phyloP scores from a whole-genome alignment of 495 filamentous ascomycete species.

The Patellaria atrata region DNA sequence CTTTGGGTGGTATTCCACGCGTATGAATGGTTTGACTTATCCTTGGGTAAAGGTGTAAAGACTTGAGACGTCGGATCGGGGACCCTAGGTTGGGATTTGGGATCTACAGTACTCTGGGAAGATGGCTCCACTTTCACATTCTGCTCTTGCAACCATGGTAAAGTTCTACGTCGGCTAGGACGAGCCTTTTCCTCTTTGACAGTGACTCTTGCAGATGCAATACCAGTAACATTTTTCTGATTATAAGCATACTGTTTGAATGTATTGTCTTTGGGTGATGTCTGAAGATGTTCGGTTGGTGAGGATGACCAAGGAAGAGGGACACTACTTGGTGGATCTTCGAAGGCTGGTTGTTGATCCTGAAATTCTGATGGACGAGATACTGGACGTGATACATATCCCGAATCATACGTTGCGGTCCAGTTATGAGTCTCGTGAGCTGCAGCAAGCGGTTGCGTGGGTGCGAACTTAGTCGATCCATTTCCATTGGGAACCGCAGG shows the following conservation, averaged over 20 bases:
- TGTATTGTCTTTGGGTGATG: conserved; percentile 19
- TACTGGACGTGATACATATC: conserved; percentile 12
- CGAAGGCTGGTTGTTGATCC: conserved; percentile 13
- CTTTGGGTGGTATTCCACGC: conserved; percentile 75
- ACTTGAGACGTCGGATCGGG: too few relatives aligned
- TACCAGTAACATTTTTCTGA: not conserved
- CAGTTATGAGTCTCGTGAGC: not conserved
- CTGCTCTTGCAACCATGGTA: conserved; percentile 39
- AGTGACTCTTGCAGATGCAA: not conserved
- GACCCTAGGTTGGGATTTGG: too few relatives aligned
- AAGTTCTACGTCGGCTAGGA: conserved; percentile 35
- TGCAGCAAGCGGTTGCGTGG: not conserved
- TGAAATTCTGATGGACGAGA: conserved; percentile 26
- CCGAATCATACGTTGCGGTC: conserved; percentile 9
- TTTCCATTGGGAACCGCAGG: conserved; percentile 22
- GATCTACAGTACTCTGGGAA: too few relatives aligned
- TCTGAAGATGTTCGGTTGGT: conserved; percentile 36
- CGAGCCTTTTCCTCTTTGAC: conserved; percentile 3
- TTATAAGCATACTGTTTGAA: conserved; percentile 4
- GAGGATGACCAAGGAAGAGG: conserved; percentile 53
- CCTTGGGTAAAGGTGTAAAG: conserved; percentile 28
- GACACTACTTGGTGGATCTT: conserved; percentile 33
- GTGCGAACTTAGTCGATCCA: conserved; percentile 7
- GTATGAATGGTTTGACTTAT: conserved; percentile 24
- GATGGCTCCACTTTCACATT: conserved; percentile 23